These are phyloP conservation scores for Tricholoma saponaceum DNA, from an alignment of 768 basidiomycete species.

Conservation along the genomic window DNA sequence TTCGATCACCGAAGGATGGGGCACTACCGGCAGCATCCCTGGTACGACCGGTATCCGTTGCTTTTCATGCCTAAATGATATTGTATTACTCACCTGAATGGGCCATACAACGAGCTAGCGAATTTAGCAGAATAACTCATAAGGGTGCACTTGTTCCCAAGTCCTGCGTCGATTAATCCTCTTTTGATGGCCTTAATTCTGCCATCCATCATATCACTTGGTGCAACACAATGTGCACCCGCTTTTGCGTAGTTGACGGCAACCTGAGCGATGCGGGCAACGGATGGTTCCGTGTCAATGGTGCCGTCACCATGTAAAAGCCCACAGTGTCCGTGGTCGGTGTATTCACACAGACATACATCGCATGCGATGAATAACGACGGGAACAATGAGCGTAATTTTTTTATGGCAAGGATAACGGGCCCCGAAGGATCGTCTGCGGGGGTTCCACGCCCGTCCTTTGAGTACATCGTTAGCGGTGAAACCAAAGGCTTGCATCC, in stretches of 20 bases:
- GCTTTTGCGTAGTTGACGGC: conserved; percentile 90
- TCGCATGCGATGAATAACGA: conserved; percentile 87
- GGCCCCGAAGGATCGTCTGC: conserved; percentile 91
- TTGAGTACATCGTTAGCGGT: background rate
- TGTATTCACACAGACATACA: conserved; percentile 99
- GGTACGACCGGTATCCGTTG: background rate
- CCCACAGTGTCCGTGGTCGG: conserved; percentile 97
- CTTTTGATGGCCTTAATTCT: conserved; percentile 87
- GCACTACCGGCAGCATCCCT: conserved; percentile 98
- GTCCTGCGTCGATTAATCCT: conserved; percentile 74
- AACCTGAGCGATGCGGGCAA: conserved; percentile 86
- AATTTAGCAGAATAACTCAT: conserved; percentile 99
- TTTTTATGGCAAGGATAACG: conserved; percentile 89
- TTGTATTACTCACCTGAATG: conserved; percentile 69
- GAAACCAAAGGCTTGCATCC: background rate
- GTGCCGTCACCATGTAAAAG: conserved; percentile 68
- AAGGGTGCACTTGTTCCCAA: conserved; percentile 84
- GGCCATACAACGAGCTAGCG: conserved; percentile 91
- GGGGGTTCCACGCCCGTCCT: conserved; percentile 82
- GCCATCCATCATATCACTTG: conserved; percentile 99
- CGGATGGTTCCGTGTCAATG: conserved; percentile 75
- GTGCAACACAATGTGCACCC: conserved; percentile 97
- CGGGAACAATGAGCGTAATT: conserved; percentile 75
- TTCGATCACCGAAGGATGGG: conserved; percentile 91
- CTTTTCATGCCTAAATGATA: background rate